Evolutionary conservation across 169 alveolate genomes (phyloP).

Genomic region (Plasmodium malariae): DNA sequence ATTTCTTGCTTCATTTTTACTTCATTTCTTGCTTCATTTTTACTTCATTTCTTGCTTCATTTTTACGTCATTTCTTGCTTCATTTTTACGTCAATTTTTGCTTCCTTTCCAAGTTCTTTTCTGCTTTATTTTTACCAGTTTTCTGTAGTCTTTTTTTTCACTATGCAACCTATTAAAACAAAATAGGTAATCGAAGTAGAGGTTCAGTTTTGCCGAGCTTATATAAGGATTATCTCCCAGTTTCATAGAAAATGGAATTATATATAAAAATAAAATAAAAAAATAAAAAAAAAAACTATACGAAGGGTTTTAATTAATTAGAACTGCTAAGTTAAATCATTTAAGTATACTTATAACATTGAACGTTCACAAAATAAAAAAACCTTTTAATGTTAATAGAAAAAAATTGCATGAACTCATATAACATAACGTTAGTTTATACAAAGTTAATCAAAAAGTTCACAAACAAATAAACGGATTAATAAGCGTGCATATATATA

Average conservation of each 20-base stretch:
- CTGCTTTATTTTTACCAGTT: background rate
- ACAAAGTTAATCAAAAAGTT: conserved; percentile 15
- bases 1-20: no score
- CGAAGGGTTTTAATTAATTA: background rate
- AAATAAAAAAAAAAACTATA: no score
- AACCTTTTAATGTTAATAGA: background rate
- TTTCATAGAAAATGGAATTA: background rate
- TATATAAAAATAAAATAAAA: no score
- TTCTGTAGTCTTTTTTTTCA: no score
- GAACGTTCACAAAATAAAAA: background rate
- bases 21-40: no score
- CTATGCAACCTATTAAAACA: no score
- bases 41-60: no score
- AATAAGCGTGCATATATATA: background rate
- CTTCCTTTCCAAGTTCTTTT: no score
- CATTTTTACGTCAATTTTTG: no score
- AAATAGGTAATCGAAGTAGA: background rate
- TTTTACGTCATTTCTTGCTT: no score
- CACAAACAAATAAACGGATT: conserved; percentile 15
- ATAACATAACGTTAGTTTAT: background rate
- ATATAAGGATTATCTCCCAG: background rate
- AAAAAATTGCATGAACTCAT: conserved; percentile 11
- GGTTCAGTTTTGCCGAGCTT: background rate
- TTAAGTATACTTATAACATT: background rate
- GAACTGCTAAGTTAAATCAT: background rate